Conservation (phyloP, 176 grass and related monocot genomes). For the Tillandsia fasciculata region DNA sequence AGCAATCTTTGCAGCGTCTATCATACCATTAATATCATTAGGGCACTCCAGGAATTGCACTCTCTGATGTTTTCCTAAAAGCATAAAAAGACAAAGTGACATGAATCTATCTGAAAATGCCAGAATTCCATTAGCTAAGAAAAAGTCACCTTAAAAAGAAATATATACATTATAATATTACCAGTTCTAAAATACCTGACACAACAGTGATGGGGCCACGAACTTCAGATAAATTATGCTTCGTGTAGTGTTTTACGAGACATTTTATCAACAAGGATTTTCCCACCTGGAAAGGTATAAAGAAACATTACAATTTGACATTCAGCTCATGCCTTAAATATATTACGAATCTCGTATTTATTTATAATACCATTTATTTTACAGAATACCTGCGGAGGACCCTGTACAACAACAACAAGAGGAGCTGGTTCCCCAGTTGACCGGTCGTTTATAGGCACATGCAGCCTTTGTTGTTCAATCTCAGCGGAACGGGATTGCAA, state of each 20-base stretch:
- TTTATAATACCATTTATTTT: neutral
- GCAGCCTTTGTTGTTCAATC: constrained; percentile 74
- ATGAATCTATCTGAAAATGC: neutral
- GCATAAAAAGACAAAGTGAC: constrained; percentile 4
- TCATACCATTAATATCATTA: constrained; percentile 97
- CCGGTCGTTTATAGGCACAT: constrained; percentile 72
- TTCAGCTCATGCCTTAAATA: neutral
- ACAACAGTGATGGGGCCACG: constrained; percentile 86
- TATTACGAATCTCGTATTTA: neutral
- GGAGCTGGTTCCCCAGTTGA: constrained; percentile 73
- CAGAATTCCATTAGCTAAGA: no score
- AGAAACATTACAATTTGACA: neutral
- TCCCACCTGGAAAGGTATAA: constrained; percentile 45
- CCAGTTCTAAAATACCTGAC: constrained; percentile 43
- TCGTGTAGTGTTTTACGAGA: constrained; percentile 88
- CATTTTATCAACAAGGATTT: constrained; percentile 95
- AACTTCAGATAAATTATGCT: constrained; percentile 87
- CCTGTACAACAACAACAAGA: constrained; percentile 95
- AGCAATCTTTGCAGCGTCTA: constrained; percentile 97
- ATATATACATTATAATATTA: neutral
- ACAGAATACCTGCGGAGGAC: constrained; percentile 58
- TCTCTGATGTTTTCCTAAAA: constrained; percentile 75
- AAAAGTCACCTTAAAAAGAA: neutral
- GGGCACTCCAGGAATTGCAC: constrained; percentile 95
- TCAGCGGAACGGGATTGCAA: constrained; percentile 69